Evolutionary conservation across 2,329 filamentous ascomycete species (phyloP).

Genomic region (Penicillium sp.): DNA sequence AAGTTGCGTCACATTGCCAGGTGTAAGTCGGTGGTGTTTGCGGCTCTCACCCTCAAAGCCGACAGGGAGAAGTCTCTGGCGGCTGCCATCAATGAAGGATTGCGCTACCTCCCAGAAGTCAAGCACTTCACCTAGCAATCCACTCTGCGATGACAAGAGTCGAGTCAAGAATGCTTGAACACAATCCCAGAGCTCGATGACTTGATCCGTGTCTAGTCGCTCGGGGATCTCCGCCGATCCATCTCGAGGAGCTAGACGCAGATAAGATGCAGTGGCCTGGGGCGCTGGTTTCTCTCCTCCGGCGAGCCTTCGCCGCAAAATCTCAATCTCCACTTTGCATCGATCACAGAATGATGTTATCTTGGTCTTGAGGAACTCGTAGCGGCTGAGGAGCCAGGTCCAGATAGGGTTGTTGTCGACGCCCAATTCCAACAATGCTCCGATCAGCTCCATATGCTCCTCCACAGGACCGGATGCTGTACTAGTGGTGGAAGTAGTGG

Average conservation of each 20-base stretch:
- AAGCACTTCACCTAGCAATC: conserved; percentile 84
- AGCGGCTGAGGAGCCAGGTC: conserved; percentile 90
- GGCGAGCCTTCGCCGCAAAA: conserved; percentile 80
- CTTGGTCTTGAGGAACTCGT: conserved; percentile 85
- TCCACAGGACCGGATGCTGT: conserved; percentile 64
- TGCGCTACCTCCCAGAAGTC: conserved; percentile 95
- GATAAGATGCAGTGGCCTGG: conserved; percentile 73
- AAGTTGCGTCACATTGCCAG: conserved; percentile 72
- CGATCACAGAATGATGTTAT: conserved; percentile 81
- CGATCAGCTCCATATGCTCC: conserved; percentile 91
- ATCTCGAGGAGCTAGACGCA: conserved; percentile 75
- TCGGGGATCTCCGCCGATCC: conserved; percentile 65
- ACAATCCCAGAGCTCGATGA: conserved; percentile 93
- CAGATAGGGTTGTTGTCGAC: conserved; percentile 96
- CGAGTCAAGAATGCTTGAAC: conserved; percentile 74
- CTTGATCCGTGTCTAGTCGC: conserved; percentile 76
- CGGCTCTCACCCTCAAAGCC: conserved; percentile 83
- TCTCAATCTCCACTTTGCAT: conserved; percentile 90
- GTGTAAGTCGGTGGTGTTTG: conserved; percentile 78
- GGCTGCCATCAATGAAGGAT: conserved; percentile 85
- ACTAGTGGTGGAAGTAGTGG: conserved; percentile 61
- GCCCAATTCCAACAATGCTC: conserved; percentile 86
- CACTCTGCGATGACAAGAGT: conserved; percentile 74
- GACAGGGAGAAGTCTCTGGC: conserved; percentile 77
- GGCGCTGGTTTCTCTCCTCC: conserved; percentile 73